A percentile compares a stretch with the other conserved stretches of the same genome.
Evolutionary conservation across 2,329 filamentous ascomycete species (phyloP).

Genomic region (Cladorrhinum sp.): DNA sequence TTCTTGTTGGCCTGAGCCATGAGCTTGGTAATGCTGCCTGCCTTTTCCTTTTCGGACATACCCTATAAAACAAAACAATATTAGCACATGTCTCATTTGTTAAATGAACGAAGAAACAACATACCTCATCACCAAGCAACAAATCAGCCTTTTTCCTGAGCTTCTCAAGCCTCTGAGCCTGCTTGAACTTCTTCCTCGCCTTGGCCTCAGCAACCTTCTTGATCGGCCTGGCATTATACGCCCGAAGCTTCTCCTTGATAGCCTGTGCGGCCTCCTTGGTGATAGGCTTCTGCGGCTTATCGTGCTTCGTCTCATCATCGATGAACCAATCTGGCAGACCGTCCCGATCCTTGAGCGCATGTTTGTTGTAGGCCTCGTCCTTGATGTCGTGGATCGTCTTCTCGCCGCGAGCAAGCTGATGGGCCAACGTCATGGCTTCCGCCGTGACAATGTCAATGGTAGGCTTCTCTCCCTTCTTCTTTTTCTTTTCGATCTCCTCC

Average conservation of each 20-base stretch:
- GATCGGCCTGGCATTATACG: conserved; percentile 92
- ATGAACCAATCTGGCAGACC: conserved; percentile 97
- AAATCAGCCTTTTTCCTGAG: conserved; percentile 95
- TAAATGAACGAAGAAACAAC: conserved; percentile 1
- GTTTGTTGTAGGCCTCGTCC: conserved; percentile 93
- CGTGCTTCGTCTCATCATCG: conserved; percentile 84
- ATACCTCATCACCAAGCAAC: conserved; percentile 75
- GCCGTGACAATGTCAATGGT: conserved; percentile 98
- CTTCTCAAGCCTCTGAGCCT: conserved; percentile 87
- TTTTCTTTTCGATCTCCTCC: conserved; percentile 63
- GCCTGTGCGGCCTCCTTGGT: conserved; percentile 84
- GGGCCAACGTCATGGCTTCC: conserved; percentile 96
- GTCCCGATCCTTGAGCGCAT: conserved; percentile 83
- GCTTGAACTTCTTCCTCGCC: conserved; percentile 95
- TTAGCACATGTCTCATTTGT: background rate
- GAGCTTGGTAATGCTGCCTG: conserved; percentile 74
- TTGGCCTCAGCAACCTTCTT: conserved; percentile 98
- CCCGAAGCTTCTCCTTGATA: conserved; percentile 91
- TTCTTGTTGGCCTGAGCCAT: conserved; percentile 74
- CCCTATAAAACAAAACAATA: conserved; percentile 38
- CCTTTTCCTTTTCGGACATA: conserved; percentile 95
- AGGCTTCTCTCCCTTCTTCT: conserved; percentile 59
- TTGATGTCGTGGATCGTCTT: conserved; percentile 75
- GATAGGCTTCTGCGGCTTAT: conserved; percentile 82
- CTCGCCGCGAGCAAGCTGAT: conserved; percentile 82